Percentiles rank a stretch among this genome's conserved stretches.
These are phyloP conservation scores for Wickerhamiella sorbophila DNA, from an alignment of 805 yeast genomes.

Conservation along the genomic window DNA sequence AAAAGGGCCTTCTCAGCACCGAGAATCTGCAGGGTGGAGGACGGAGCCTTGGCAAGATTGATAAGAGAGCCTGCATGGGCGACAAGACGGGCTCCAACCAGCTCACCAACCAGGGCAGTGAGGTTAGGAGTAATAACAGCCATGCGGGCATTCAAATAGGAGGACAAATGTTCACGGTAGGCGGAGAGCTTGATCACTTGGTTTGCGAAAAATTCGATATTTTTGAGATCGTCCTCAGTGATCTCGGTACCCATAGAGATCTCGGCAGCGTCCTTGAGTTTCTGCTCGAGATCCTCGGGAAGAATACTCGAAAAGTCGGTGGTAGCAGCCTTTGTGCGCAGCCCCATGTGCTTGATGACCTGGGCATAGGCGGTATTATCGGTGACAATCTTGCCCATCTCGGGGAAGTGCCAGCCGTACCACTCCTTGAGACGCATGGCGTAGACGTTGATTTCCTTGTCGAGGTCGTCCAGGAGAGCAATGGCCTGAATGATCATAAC, in stretches of 20 bases:
- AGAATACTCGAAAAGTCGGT: slow-evolving; percentile 80
- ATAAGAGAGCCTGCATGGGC: slow-evolving; percentile 94
- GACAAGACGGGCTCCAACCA: slow-evolving; percentile 95
- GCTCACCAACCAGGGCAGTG: slow-evolving; percentile 90
- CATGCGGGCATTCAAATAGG: slow-evolving; percentile 88
- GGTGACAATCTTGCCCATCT: slow-evolving; percentile 89
- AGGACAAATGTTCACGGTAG: slow-evolving; percentile 90
- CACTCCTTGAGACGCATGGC: slow-evolving; percentile 99
- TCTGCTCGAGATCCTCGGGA: slow-evolving; percentile 87
- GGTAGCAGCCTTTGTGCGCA: slow-evolving; percentile 78
- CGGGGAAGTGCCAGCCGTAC: slow-evolving; percentile 99
- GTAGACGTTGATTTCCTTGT: slow-evolving; percentile 93
- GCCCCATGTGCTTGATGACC: slow-evolving; percentile 85
- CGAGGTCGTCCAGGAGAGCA: slow-evolving; percentile 89
- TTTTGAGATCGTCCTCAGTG: slow-evolving; percentile 75
- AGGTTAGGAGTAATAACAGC: slow-evolving; percentile 97
- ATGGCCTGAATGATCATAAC: slow-evolving; percentile 99
- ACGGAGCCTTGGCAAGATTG: slow-evolving; percentile 94
- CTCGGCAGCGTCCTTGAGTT: slow-evolving; percentile 92
- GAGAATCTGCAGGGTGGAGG: slow-evolving; percentile 92
- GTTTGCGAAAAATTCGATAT: slow-evolving; percentile 82
- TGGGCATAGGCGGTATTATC: slow-evolving; percentile 96
- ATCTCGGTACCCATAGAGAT: slow-evolving; percentile 99
- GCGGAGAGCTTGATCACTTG: slow-evolving; percentile 93
- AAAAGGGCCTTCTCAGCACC: slow-evolving; percentile 99